Evolutionary conservation across 768 basidiomycete species (phyloP), one percentile per base, ranked within the genome.

Genomic region (Tylopilus cervinicoccineus): DNA sequence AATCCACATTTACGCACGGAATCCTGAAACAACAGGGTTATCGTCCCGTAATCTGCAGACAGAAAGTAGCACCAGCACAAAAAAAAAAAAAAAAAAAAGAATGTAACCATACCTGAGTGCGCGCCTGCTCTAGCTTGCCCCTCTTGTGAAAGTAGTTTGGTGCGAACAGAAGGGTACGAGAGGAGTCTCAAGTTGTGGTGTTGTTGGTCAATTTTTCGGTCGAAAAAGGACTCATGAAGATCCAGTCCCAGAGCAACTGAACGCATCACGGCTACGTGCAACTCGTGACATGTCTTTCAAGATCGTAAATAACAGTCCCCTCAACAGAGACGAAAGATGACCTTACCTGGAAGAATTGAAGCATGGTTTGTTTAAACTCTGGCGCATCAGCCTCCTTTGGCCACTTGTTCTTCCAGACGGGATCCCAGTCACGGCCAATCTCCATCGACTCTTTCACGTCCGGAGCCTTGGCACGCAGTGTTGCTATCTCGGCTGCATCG

Each of bases 371-470:
- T 61, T 84, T 86, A 71, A 91, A 93, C 9, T 63, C 73, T 1
- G 88, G 86, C 2, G 70, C 79, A 43, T 81, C 76, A 2, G 51
- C 59, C 57, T 88, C 81, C 36, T 70, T 67, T 4, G 87, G 90
- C 91, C 92, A 93, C 54, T 76, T 76, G 63, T 94, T 94, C 62
- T 78, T 81, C 83, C 84, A 89, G 32, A 68, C 74, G 14, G 76
- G 71, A 55, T 88, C 88, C 81, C 85, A 86, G 49, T 94, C 89
- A 22, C 86, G 76, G 26, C 92, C 90, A 38, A 94, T 92, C 65
- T 94, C 91, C 83, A 93, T 90, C 8, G 81, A 74, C 65, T 93
- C 90, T 66, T 91, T 90, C 68, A 69, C 81, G 61, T 91, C 90
- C 0, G 91, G 90, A 0, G 90, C 81, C 50, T 80, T 81, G 49